Percentiles rank a stretch among this genome's conserved stretches.
These are phyloP conservation scores for Boletus edulis DNA, from an alignment of 768 basidiomycete species.

Conservation along the genomic window DNA sequence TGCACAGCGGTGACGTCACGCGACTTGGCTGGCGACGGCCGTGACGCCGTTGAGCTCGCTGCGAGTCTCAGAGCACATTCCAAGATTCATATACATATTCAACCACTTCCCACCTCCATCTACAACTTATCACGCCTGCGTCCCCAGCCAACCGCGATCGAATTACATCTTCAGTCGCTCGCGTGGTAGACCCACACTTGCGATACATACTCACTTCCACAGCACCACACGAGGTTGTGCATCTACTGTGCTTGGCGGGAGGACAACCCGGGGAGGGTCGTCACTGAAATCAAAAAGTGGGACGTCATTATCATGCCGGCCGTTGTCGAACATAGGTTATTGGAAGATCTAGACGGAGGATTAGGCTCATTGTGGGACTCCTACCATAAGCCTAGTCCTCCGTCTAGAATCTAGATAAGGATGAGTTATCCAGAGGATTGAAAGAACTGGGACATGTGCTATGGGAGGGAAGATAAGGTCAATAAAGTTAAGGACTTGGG, in stretches of 20 bases:
- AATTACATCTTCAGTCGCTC: slow-evolving; percentile 32
- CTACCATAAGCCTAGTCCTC: background rate
- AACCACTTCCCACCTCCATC: slow-evolving; percentile 38
- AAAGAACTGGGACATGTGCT: slow-evolving; percentile 35
- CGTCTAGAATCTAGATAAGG: too few relatives aligned
- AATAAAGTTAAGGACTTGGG: slow-evolving; percentile 25
- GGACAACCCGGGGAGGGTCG: slow-evolving; percentile 31
- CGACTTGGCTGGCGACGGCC: background rate
- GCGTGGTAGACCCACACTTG: slow-evolving; percentile 39
- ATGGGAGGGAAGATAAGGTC: background rate
- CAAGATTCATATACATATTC: too few relatives aligned
- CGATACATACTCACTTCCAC: slow-evolving; percentile 24
- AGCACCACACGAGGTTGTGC: slow-evolving; percentile 17
- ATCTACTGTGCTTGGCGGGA: slow-evolving; percentile 41
- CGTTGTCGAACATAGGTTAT: slow-evolving; percentile 27
- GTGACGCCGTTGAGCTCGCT: slow-evolving; percentile 18
- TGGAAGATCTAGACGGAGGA: slow-evolving; percentile 5
- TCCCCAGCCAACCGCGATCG: slow-evolving; percentile 27
- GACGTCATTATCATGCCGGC: slow-evolving; percentile 43
- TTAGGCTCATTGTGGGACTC: too few relatives aligned
- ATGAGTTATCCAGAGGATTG: slow-evolving; percentile 33
- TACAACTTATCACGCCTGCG: slow-evolving; percentile 34
- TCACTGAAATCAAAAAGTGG: slow-evolving; percentile 32
- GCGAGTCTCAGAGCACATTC: slow-evolving; percentile 30
- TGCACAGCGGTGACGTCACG: slow-evolving; percentile 5